Base-by-base conservation (phyloP, 768 basidiomycete species). In the Suillus subaureus region DNA sequence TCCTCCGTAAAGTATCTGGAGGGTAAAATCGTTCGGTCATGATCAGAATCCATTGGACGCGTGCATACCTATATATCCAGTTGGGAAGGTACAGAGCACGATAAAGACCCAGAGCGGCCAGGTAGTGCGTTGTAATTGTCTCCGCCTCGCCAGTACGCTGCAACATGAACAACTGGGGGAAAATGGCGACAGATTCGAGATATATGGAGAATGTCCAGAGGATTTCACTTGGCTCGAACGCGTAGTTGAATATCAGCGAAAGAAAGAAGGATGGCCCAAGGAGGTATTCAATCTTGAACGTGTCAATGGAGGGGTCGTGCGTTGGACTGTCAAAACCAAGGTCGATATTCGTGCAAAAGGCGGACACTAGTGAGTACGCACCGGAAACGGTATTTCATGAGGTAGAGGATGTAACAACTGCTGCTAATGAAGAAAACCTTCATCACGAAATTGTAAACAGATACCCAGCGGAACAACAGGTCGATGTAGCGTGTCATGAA, bases 171-270 rank as follows among this genome's bases (percentile, higher is more conserved):
- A 99, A 80, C 75, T 99, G 97, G 3, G 97, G 97, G 61, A 99
- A 85, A 73, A 99, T 98, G 42, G 96, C 96, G 68, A 98, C 92
- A 33, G 90, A 81, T 79, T 99, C 97, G 66, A 98, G 87, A 88
- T 93, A 98, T 79, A 99, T 97, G 70, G 96, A 97, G 84, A 98
- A 99, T 11, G 95, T 86, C 97, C 97, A 99, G 55, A 94, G 78
- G 69, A 98, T 82, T 75, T 93, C 96, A 58, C 84, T 80, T 51
- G 87, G 66, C 40, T 80, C 82, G 83, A 92, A 96, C 61, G 80
- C 78, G 82, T 97, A 97, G 82, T 96, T 94, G 88, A 96, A 94
- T 77, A 98, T 83, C 71, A 97, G 83, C 47, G 89, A 82, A 58
- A 96, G 84, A 47, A 96, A 67, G 65, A 87, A 72, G 72, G 89